phyloP scores from a whole-genome alignment of 805 yeast genomes.

The Cyberlindnera bimundalis region DNA sequence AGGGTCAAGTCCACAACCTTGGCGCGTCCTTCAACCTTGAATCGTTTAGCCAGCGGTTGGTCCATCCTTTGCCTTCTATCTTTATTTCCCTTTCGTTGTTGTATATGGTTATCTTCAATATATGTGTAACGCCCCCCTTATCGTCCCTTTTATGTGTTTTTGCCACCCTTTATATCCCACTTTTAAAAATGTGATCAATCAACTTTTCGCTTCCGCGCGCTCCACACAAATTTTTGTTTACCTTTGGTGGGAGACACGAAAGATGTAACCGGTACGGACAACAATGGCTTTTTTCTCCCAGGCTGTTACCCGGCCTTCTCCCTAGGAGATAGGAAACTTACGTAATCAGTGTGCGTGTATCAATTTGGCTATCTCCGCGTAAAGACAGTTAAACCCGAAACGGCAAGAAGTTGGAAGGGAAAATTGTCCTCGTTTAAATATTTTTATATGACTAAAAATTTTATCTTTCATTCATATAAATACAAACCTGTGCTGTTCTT shows the following conservation, averaged over 20 bases:
- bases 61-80: constrained; percentile 7
- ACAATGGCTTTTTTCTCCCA: no score
- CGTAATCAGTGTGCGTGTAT: no score
- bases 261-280: background rate
- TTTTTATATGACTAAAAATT: no score
- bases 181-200: background rate
- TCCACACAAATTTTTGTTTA: constrained; percentile 1
- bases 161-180: background rate
- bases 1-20: constrained; percentile 22
- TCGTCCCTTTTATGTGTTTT: background rate
- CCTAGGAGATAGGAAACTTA: no score
- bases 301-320: no score
- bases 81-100: background rate
- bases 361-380: constrained; percentile 8
- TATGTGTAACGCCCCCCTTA: background rate
- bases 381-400: constrained; percentile 9
- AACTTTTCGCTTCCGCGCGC: background rate
- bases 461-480: no score
- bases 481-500: no score
- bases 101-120: background rate
- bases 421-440: no score
- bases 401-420: no score
- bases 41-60: constrained; percentile 11
- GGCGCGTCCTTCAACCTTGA: constrained; percentile 3
- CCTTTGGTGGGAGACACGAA: constrained; percentile 5